Evolutionary conservation across 495 filamentous ascomycete species (phyloP), one percentile per base, ranked within the genome.

Genomic region (Penicillium atrosanguineum): DNA sequence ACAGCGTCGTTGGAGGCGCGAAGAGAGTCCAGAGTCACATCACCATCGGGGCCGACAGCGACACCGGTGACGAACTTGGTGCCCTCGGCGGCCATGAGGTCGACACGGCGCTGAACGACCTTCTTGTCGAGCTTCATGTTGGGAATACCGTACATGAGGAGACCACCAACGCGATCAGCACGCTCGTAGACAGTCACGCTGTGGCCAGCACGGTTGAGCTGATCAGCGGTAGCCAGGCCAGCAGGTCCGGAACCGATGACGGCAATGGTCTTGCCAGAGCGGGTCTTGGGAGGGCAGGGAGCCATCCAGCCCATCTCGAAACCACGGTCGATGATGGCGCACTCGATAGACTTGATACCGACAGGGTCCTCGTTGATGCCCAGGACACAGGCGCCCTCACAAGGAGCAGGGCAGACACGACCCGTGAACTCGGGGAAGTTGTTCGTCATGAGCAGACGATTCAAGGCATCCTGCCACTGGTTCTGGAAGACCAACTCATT

Each of bases 51-150:
- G 26, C 93, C 94, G 59, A 99, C 79, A 25, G 85, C 69, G 41
- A 87, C 81, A 57, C 85, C 82, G 25, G 90, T 88, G 62, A 87
- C 84, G 68, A 95, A 97, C 48, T 83, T 78, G 67, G 97, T 72
- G 31, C 94, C 95, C 72, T 99, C 94, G 11, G 84, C 85, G 47
- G 87, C 88, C 91, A 99, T 96, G 72, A 99, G 87, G 72, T 99
- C 88, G 19, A 94, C 90, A 64, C 94, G 88, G 45, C 94, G 89
- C 79, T 97, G 90, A 45, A 99, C 94, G 51, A 99, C 82, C 66
- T 89, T 90, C 82, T 99, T 99, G 81, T 99, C 94, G 26, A 99
- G 86, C 80, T 99, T 99, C 94, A 99, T 99, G 81, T 99, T 99
- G 44, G 94, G 94, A 55, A 99, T 99, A 59, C 94, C 94, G 67